These are phyloP conservation scores for Solanum sejunctum DNA, from an alignment of 257 asterid genomes.

Conservation along the genomic window DNA sequence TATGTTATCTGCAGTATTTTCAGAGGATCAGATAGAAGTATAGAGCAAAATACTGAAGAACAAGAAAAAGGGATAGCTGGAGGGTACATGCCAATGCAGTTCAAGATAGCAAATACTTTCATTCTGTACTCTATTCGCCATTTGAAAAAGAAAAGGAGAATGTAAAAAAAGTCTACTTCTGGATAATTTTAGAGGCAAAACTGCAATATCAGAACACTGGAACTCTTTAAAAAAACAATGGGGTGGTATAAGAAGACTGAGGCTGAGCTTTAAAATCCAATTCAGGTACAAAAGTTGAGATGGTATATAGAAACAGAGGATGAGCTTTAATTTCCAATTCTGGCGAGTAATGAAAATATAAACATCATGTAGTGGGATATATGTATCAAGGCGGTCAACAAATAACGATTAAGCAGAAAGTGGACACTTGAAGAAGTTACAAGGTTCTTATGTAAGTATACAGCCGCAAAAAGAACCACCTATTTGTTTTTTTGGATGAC, in stretches of 20 bases:
- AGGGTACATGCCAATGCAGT: not conserved
- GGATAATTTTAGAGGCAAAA: not conserved
- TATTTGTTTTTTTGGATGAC: too few species aligned
- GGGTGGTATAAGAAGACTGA: not conserved
- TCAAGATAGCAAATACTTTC: not conserved
- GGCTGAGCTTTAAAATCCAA: not conserved
- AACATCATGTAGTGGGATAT: not conserved
- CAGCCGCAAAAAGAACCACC: not conserved
- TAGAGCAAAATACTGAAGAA: not conserved
- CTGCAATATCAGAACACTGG: not conserved
- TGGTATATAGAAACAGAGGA: not conserved
- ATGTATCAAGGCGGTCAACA: not conserved
- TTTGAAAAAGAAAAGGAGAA: not conserved
- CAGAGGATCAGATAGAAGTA: slow-evolving; percentile 2
- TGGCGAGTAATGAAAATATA: not conserved
- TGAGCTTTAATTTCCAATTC: not conserved
- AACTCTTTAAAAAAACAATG: not conserved
- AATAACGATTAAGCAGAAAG: not conserved
- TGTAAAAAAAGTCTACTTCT: not conserved
- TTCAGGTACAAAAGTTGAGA: not conserved
- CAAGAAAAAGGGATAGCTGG: not conserved
- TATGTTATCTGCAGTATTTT: slow-evolving; percentile 54
- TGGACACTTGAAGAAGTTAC: not conserved
- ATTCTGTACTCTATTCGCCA: not conserved
- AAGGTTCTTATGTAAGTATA: not conserved